Evolutionary conservation across 768 basidiomycete genomes (phyloP), one percentile per base, ranked within the genome.

Genomic region (Harrya chromipes): DNA sequence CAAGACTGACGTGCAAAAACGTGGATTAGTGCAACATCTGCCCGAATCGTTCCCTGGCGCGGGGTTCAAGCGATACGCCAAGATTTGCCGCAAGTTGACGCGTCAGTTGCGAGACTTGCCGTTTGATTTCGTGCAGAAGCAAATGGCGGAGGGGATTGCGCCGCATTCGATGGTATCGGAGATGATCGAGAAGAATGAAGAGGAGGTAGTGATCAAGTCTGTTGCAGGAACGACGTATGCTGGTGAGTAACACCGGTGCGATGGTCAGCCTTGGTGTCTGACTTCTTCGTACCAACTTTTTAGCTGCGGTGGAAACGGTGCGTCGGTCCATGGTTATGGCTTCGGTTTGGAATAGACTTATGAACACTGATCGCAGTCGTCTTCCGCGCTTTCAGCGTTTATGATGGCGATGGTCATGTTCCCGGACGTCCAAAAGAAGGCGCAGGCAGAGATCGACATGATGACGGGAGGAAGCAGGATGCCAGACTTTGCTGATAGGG

Each of bases 1-100:
- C 29, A 13, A 29, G 33, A 14, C 33, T 33, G 33, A 33, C 33
- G 12, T 13, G 29, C 29, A 23, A 23, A 3, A 6, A 23, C 6
- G 27, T 27, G 33, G 33, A 33, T 33, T 14, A 57, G 63, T 71
- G 10, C 58, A 50, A 38, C 39, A 64, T 43, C 29, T 68, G 19
- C 68, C 69, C 12, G 54, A 59, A 31, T 67, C 68, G 66, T 57
- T 59, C 39, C 70, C 67, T 13, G 68, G 67, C 1, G 52, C 61
- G 1, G 61, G 59, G 6, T 70, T 72, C 49, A 60, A 57, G 29
- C 46, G 31, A 11, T 55, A 50, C 34, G 69, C 61, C 26, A 53
- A 35, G 39, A 47, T 16, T 17, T 58, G 57, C 20, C 19, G 47
- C 2, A 51, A 56, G 36, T 17, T 62, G 38, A 62, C 62, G 21